These are phyloP conservation scores for Microdochium paspali DNA, from an alignment of 2,329 filamentous ascomycete genomes.

Conservation along the genomic window DNA sequence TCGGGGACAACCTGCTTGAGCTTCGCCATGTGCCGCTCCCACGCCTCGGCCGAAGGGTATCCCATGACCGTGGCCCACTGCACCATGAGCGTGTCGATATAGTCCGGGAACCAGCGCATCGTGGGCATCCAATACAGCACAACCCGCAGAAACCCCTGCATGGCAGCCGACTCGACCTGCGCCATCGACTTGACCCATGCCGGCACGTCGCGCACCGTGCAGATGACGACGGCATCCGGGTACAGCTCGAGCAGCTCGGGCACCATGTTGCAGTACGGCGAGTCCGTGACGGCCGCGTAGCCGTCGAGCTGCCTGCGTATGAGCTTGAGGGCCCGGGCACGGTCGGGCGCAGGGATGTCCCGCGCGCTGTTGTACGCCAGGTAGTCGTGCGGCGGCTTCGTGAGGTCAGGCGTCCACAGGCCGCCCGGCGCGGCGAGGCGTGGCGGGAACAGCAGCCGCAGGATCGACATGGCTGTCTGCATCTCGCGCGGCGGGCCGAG, in stretches of 20 bases:
- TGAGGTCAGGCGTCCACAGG: too few species aligned
- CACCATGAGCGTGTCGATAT: constrained; percentile 4
- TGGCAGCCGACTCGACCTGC: not conserved
- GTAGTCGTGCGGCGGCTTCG: too few species aligned
- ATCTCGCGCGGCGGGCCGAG: constrained; percentile 8
- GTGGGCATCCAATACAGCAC: constrained; percentile 8
- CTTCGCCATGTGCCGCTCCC: too few species aligned
- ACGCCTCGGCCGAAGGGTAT: too few species aligned
- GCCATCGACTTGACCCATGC: constrained; percentile 10
- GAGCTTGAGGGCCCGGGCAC: not conserved
- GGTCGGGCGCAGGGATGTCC: not conserved
- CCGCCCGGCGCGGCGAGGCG: not conserved
- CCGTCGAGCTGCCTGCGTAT: not conserved
- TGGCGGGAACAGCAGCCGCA: not conserved
- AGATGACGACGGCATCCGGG: constrained; percentile 10
- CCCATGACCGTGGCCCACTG: too few species aligned
- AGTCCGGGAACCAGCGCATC: constrained; percentile 7
- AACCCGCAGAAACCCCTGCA: constrained; percentile 8
- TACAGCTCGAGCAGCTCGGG: constrained; percentile 5
- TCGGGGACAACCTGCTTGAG: too few species aligned
- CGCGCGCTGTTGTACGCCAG: not conserved
- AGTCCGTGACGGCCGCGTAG: not conserved
- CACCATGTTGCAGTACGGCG: not conserved
- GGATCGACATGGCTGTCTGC: not conserved
- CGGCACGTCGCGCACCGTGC: constrained; percentile 9